Conservation (phyloP, 805 yeast genomes). For the Candida tibetensis region DNA sequence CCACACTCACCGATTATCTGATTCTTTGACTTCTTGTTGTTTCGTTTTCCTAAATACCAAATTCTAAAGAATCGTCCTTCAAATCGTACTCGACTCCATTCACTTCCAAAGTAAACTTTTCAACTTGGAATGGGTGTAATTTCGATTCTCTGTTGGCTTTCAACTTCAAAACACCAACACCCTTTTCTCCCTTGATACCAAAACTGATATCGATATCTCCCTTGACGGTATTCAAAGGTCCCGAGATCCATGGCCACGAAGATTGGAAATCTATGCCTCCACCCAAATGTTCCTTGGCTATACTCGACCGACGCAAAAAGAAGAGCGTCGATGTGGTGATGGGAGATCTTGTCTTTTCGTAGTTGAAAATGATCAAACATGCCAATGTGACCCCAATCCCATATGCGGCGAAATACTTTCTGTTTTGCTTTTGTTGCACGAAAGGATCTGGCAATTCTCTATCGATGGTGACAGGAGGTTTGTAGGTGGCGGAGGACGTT, state of each 20-base stretch:
- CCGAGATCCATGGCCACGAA: slow-evolving; percentile 85
- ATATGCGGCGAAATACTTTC: slow-evolving; percentile 50
- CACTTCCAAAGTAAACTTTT: slow-evolving; percentile 29
- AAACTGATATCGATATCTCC: slow-evolving; percentile 77
- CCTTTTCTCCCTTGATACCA: slow-evolving; percentile 64
- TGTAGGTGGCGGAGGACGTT: slow-evolving; percentile 3
- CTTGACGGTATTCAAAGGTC: slow-evolving; percentile 76
- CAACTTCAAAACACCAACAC: slow-evolving; percentile 54
- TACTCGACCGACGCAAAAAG: slow-evolving; percentile 71
- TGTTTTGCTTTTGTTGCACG: slow-evolving; percentile 48
- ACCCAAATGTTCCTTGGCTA: slow-evolving; percentile 66
- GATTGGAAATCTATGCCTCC: slow-evolving; percentile 70
- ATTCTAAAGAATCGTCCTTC: slow-evolving; percentile 27
- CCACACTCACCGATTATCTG: slow-evolving; percentile 2
- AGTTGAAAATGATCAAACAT: slow-evolving; percentile 71
- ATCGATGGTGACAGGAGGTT: slow-evolving; percentile 60
- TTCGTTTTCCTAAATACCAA: slow-evolving; percentile 18
- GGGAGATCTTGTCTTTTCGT: slow-evolving; percentile 90
- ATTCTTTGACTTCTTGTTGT: background rate
- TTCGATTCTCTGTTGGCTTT: slow-evolving; percentile 68
- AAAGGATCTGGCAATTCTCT: slow-evolving; percentile 81
- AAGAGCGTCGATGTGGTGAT: slow-evolving; percentile 83
- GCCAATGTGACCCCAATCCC: slow-evolving; percentile 39
- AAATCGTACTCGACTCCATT: slow-evolving; percentile 22
- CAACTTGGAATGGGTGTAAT: slow-evolving; percentile 43